Conservation (phyloP, 139 green algal species). For the Chlorella sp. region DNA sequence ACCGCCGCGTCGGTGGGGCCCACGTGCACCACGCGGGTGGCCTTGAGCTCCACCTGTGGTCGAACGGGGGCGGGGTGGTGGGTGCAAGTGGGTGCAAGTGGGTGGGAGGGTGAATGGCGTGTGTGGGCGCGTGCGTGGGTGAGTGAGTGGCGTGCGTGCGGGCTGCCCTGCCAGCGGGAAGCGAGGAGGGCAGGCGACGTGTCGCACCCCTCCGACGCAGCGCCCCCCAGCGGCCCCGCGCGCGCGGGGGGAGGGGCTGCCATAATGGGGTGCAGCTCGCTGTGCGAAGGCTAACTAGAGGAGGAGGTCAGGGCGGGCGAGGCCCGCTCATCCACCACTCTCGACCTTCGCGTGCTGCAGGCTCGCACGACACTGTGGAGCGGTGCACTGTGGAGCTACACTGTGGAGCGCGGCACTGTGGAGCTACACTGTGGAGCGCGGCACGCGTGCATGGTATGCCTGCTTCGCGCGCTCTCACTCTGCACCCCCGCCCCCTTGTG, state of each 20-base stretch:
- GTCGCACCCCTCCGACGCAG: constrained; percentile 43
- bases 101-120: neutral
- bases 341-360: constrained; percentile 37
- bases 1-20: constrained; percentile 79
- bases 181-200: constrained; percentile 4
- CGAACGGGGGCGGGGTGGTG: neutral
- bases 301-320: constrained; percentile 32
- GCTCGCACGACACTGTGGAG: too few relatives aligned
- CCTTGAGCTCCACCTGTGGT: constrained; percentile 83
- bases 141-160: neutral
- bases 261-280: constrained; percentile 35
- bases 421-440: too few relatives aligned
- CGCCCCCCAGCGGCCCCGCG: neutral
- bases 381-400: too few relatives aligned
- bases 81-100: neutral
- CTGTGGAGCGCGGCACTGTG: too few relatives aligned
- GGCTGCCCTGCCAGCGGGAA: neutral
- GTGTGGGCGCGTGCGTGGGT: neutral
- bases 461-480: too few relatives aligned
- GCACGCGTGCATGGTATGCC: too few relatives aligned
- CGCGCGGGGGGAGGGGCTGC: neutral
- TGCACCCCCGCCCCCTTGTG: too few relatives aligned
- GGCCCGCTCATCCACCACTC: constrained; percentile 36
- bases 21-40: constrained; percentile 76
- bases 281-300: constrained; percentile 47